Percentiles rank a stretch among this genome's conserved stretches.
phyloP scores from a whole-genome alignment of 2,329 filamentous ascomycete species.

The Acrodontium crateriforme region DNA sequence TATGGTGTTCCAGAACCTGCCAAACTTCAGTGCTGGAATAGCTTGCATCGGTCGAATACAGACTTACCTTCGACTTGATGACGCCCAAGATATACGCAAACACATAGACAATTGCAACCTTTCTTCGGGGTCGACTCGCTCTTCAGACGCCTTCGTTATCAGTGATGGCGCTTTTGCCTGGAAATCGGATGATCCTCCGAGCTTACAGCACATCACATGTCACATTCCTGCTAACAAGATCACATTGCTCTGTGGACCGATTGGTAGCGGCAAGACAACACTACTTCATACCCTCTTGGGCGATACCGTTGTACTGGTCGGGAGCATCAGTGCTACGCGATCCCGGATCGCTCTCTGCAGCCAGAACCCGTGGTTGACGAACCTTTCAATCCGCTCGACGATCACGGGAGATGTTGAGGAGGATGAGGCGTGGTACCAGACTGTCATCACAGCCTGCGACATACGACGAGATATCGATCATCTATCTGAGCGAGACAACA shows the following conservation, averaged over 20 bases:
- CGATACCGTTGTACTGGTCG: neutral
- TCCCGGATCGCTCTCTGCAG: neutral
- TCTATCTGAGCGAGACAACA: constrained; percentile 61
- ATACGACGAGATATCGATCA: constrained; percentile 63
- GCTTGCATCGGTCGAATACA: neutral
- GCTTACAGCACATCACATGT: neutral
- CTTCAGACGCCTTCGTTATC: neutral
- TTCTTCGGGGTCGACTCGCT: neutral
- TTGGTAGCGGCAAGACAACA: neutral
- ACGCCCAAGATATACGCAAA: neutral
- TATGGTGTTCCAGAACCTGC: neutral
- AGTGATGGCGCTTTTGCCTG: neutral
- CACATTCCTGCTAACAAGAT: neutral
- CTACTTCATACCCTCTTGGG: neutral
- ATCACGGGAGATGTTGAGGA: neutral
- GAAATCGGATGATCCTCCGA: neutral
- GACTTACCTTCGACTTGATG: neutral
- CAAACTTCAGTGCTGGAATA: neutral
- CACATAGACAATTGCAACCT: neutral
- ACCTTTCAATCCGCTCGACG: neutral
- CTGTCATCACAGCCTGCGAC: constrained; percentile 57
- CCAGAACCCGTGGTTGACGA: neutral
- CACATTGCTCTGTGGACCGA: neutral
- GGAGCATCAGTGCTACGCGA: neutral
- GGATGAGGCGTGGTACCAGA: neutral